Conservation (phyloP, 2,329 filamentous ascomycete species). For the Microsporum canis region DNA sequence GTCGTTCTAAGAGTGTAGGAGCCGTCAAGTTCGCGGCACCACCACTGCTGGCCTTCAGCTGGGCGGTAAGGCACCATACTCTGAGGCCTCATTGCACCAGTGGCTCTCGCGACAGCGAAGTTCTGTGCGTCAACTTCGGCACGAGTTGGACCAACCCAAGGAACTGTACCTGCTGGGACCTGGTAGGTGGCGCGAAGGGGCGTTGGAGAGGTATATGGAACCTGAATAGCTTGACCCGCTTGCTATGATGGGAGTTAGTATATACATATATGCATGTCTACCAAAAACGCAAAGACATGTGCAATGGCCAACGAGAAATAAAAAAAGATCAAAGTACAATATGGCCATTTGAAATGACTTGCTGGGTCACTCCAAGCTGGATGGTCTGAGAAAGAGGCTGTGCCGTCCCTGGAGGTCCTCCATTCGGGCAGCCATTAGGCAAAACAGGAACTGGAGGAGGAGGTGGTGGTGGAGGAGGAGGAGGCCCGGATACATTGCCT, state of each 20-base stretch:
- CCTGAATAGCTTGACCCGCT: conserved; percentile 2
- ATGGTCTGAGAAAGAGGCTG: not conserved
- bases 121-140: conserved; percentile 24
- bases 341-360: conserved; percentile 6
- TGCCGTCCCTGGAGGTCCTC: not conserved
- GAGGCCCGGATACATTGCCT: not conserved
- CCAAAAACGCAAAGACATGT: not conserved
- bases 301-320: not conserved
- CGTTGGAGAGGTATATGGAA: conserved; percentile 6
- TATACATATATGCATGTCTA: not conserved
- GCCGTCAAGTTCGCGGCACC: conserved; percentile 27
- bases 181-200: conserved; percentile 1
- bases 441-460: not conserved
- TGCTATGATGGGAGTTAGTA: conserved; percentile 3
- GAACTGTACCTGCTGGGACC: conserved; percentile 7
- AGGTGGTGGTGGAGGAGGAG: not conserved
- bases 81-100: conserved; percentile 17
- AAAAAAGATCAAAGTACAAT: conserved; percentile 9
- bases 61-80: conserved; percentile 24
- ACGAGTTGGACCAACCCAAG: conserved; percentile 15
- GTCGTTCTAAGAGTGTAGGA: conserved; percentile 24
- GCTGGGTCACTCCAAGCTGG: conserved; percentile 11
- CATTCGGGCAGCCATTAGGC: not conserved
- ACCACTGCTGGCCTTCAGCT: conserved; percentile 23
- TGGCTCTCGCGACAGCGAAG: conserved; percentile 17